Conservation (phyloP, 192 early-diverging fungal genomes). For the Backusella sp. region DNA sequence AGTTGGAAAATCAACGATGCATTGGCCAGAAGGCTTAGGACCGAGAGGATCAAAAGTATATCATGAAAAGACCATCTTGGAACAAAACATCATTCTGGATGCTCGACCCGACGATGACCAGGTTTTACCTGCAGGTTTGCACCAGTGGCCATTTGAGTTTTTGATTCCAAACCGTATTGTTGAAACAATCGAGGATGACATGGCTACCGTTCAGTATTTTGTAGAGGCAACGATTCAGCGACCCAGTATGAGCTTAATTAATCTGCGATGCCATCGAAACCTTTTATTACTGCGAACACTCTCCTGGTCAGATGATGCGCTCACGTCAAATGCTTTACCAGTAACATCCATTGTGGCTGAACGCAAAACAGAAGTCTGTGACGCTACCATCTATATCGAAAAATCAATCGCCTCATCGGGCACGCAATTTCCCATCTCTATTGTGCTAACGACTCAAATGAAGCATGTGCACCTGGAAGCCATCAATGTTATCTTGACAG, state of each 20-base stretch:
- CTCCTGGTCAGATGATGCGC: constrained; percentile 12
- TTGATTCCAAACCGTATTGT: constrained; percentile 27
- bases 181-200: constrained; percentile 37
- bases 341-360: constrained; percentile 25
- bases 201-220: constrained; percentile 25
- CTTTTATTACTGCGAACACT: constrained; percentile 29
- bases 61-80: constrained; percentile 32
- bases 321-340: constrained; percentile 20
- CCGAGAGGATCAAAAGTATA: constrained; percentile 14
- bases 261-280: constrained; percentile 20
- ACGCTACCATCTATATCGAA: constrained; percentile 27
- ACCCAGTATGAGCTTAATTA: background rate
- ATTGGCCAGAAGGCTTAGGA: constrained; percentile 38
- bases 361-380: constrained; percentile 13
- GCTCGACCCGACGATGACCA: background rate
- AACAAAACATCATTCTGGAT: constrained; percentile 26
- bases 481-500: constrained; percentile 17
- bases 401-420: constrained; percentile 33
- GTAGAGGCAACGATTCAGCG: constrained; percentile 26
- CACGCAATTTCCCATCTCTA: constrained; percentile 25
- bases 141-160: constrained; percentile 32
- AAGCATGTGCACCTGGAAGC: constrained; percentile 29
- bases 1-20: constrained; percentile 24
- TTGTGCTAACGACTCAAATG: constrained; percentile 13
- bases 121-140: constrained; percentile 12